phyloP scores from a whole-genome alignment of 2,329 filamentous ascomycete genomes.

The Colletotrichum brevisporum region DNA sequence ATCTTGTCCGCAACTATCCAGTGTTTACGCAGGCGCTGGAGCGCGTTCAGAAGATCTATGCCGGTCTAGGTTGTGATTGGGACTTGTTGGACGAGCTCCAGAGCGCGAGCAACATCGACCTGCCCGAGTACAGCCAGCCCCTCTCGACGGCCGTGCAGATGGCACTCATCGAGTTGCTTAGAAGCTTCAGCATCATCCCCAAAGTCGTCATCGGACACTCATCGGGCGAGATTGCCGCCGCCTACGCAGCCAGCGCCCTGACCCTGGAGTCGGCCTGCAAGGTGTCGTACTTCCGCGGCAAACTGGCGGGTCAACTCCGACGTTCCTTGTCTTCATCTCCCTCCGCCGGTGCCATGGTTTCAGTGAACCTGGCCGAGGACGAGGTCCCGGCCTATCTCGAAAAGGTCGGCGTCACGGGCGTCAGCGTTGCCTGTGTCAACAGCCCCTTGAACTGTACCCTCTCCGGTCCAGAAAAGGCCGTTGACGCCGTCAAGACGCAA shows the following conservation, averaged over 20 bases:
- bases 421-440: slow-evolving; percentile 59
- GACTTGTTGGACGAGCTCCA: slow-evolving; percentile 44
- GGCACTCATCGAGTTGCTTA: slow-evolving; percentile 53
- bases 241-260: slow-evolving; percentile 60
- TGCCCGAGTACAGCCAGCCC: slow-evolving; percentile 49
- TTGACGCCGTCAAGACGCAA: slow-evolving; percentile 56
- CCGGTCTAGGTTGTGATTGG: slow-evolving; percentile 33
- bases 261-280: slow-evolving; percentile 58
- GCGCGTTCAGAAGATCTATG: slow-evolving; percentile 37
- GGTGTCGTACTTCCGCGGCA: slow-evolving; percentile 59
- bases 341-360: neutral
- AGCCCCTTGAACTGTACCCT: slow-evolving; percentile 65
- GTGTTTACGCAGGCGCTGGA: neutral
- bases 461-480: slow-evolving; percentile 60
- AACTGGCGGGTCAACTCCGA: slow-evolving; percentile 24
- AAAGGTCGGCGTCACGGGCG: slow-evolving; percentile 11
- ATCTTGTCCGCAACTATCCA: slow-evolving; percentile 42
- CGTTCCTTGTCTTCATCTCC: neutral
- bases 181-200: slow-evolving; percentile 47
- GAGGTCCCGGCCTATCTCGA: slow-evolving; percentile 45
- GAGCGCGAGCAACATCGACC: slow-evolving; percentile 41
- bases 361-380: slow-evolving; percentile 59
- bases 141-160: slow-evolving; percentile 60
- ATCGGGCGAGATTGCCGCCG: slow-evolving; percentile 58
- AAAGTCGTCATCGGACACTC: slow-evolving; percentile 52